Evolutionary conservation across 257 asterid genomes (phyloP), one percentile per base, ranked within the genome.

Genomic region (Cordia subcordata): DNA sequence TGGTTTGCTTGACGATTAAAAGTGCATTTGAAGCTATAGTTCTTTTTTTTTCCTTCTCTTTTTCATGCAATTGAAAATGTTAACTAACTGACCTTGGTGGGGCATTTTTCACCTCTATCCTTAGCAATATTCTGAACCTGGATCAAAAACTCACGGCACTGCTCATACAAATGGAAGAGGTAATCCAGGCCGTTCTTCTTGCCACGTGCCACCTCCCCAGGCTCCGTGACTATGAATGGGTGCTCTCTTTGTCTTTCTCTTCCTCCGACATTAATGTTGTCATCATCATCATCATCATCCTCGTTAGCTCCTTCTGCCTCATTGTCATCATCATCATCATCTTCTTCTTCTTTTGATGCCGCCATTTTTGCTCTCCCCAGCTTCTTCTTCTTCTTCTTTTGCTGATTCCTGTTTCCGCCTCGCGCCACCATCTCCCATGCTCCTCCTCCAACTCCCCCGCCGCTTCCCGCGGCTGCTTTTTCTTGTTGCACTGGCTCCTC

Each of bases 161-260:
- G 99, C 52, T 93, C 99, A 20, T 93, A 93, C 21, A 93, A 85
- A 57, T 89, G 95, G 79, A 93, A 93, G 9, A 93, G 84, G 58
- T 93, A 93, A 70, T 93, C 99, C 21, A 93, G 82, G 18, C 99
- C 97, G 67, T 92, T 92, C 82, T 92, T 92, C 64, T 92, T 92
- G 64, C 99, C 99, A 68, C 99, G 97, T 60, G 99, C 99, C 73
- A 92, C 99, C 82, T 92, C 99, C 18, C 99, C 99, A 0, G 99
- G 99, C 82, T 88, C 99, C 33, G 99, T 92, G 56, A 92, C 99
- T 13, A 89, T 89, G 68, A 92, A 92, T 0, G 99, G 99, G 59
- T 92, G 99, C 81, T 92, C 99, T 62, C 97, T 76, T 68, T 92
- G 99, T 67, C 99, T 75, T 79, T 91, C 96, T 0, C 10, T 42